These are phyloP conservation scores for Pelargonium nanum DNA, from an alignment of 345 rosid genomes.

Conservation along the genomic window DNA sequence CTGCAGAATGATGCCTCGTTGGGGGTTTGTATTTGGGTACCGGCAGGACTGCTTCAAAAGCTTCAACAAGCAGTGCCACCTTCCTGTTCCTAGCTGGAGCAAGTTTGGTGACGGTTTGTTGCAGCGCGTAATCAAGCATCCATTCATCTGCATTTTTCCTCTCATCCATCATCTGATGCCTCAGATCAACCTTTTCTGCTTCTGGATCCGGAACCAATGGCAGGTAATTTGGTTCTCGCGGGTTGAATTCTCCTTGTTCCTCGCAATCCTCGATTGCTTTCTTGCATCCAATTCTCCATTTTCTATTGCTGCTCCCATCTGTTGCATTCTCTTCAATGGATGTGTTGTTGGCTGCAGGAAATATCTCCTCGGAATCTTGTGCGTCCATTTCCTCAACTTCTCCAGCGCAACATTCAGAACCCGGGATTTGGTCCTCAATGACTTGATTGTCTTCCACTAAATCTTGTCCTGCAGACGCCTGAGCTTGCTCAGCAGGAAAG, in stretches of 20 bases:
- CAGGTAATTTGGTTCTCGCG: conserved; percentile 72
- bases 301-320: neutral
- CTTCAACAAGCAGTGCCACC: conserved; percentile 88
- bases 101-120: conserved; percentile 61
- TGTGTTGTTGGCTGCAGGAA: neutral
- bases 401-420: neutral
- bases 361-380: neutral
- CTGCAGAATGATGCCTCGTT: conserved; percentile 21
- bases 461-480: no score
- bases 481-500: no score
- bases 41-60: conserved; percentile 74
- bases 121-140: conserved; percentile 89
- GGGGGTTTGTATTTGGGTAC: conserved; percentile 30
- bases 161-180: conserved; percentile 61
- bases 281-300: neutral
- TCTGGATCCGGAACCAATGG: conserved; percentile 46
- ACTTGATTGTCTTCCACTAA: no score
- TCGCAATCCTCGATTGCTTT: neutral
- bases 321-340: neutral
- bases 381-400: neutral
- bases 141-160: conserved; percentile 79
- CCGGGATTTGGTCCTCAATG: neutral
- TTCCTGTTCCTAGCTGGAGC: conserved; percentile 71
- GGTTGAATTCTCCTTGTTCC: conserved; percentile 39
- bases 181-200: conserved; percentile 61